A percentile compares a stretch with the other conserved stretches of the same genome.
These are phyloP conservation scores for Amanita fuliginea DNA, from an alignment of 768 basidiomycete genomes.

Conservation along the genomic window DNA sequence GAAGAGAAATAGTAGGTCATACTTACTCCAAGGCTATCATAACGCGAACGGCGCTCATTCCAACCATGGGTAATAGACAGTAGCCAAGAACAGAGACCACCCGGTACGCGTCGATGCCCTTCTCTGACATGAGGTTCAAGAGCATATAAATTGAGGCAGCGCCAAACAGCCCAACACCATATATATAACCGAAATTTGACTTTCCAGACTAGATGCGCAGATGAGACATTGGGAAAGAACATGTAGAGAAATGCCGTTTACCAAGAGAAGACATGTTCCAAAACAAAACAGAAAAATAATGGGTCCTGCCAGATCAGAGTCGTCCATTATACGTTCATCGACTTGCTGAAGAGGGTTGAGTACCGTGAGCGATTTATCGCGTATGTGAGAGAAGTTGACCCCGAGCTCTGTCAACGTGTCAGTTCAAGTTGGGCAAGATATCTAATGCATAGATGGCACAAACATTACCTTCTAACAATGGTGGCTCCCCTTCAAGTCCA, in stretches of 20 bases:
- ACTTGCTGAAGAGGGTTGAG: constrained; percentile 82
- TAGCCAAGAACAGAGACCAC: constrained; percentile 94
- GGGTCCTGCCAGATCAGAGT: constrained; percentile 95
- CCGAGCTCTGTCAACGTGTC: constrained; percentile 63
- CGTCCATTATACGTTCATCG: constrained; percentile 95
- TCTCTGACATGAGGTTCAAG: constrained; percentile 94
- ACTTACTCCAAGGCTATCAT: constrained; percentile 82
- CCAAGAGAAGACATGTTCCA: constrained; percentile 84
- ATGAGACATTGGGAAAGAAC: constrained; percentile 4
- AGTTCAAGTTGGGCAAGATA: background rate
- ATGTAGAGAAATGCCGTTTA: constrained; percentile 28
- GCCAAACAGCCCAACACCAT: constrained; percentile 94
- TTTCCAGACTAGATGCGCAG: constrained; percentile 72
- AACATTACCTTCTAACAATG: constrained; percentile 76
- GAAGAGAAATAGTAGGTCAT: background rate
- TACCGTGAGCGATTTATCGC: constrained; percentile 88
- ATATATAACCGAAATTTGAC: constrained; percentile 97
- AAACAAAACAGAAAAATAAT: constrained; percentile 94
- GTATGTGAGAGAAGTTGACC: constrained; percentile 95
- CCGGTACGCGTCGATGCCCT: constrained; percentile 91
- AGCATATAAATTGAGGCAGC: constrained; percentile 87
- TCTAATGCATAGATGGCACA: background rate
- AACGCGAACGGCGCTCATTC: constrained; percentile 82
- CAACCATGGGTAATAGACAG: constrained; percentile 94
- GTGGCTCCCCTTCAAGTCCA: constrained; percentile 92